Base-by-base conservation (phyloP, 2,329 filamentous ascomycete species). In the Metarhizium album region DNA sequence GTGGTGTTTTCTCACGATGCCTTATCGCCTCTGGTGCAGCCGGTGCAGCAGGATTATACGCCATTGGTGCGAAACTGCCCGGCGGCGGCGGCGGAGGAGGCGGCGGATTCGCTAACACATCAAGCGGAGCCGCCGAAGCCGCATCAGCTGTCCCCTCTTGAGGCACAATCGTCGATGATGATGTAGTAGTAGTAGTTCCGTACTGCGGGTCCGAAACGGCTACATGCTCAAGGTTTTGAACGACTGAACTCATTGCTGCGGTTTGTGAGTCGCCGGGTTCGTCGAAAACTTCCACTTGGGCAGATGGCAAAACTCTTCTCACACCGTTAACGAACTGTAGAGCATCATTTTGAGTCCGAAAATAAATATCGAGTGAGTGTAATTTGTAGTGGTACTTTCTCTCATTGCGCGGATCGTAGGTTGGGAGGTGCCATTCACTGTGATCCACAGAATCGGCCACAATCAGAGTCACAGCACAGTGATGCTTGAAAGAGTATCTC, bases 41-140 rank as follows among this genome's bases (percentile, higher is more conserved):
- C 4, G 87, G 87, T 1, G 86, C 86, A 1, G 87, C 86, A 3
- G 87, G 87, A 62, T 90, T 90, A 62, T 90, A 90, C 2, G 84
- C 79, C 70, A 87, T 81, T 0, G 84, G 83, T 7, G 68, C 73
- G 57, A 82, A 84, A 58, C 60, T 74, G 33, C 70, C 59, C n/a
- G 71, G 65, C 52, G 58, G 37, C 2, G 58, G 51, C 14, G 56
- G 58, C 18, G 55, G 53, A 52, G 63, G 67, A 52, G 63, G 67
- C 43, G 65, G 67, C 56, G 60, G 43, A 14, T 45, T 43, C 2
- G 29, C 38, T 27, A 33, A 49, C 46, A 27, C 37, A 45, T 18
- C 48, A 14, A 37, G 27, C 5, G 49, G 20, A 4, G 48, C 35
- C 20, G 31, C n/a, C 6, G 37, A 16, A 55, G 54, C 60, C 52